These are phyloP conservation scores for Metschnikowia kunwiensis DNA, from an alignment of 805 yeast species.

Conservation along the genomic window DNA sequence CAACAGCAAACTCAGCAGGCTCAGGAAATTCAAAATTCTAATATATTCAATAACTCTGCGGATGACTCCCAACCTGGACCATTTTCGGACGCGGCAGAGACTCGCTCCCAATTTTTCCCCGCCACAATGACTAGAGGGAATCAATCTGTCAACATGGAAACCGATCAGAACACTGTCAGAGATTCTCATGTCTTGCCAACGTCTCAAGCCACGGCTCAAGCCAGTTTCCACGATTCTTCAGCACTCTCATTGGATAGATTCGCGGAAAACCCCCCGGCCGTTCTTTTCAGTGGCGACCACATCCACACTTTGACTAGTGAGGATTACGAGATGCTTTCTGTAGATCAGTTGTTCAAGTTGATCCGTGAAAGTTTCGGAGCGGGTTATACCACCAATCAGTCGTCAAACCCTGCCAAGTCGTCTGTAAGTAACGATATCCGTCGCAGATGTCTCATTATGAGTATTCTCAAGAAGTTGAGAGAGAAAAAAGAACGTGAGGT, in stretches of 20 bases:
- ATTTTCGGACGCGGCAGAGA: not conserved
- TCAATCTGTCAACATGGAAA: too few species aligned
- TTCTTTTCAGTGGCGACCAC: too few species aligned
- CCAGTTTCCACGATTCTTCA: too few species aligned
- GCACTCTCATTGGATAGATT: too few species aligned
- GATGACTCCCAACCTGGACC: not conserved
- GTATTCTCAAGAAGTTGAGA: constrained; percentile 35
- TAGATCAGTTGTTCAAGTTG: constrained; percentile 38
- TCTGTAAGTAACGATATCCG: constrained; percentile 32
- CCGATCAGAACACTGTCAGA: too few species aligned
- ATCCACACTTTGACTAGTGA: constrained; percentile 30
- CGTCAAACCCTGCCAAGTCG: constrained; percentile 10
- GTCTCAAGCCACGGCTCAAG: too few species aligned
- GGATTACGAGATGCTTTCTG: constrained; percentile 37
- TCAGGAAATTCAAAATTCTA: not conserved
- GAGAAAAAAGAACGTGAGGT: constrained; percentile 37
- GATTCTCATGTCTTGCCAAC: too few species aligned
- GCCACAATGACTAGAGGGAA: constrained; percentile 1
- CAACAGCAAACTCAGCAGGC: too few species aligned
- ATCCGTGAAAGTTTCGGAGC: constrained; percentile 24
- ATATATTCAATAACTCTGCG: not conserved
- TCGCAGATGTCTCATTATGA: constrained; percentile 33
- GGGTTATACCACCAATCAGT: not conserved
- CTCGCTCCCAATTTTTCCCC: not conserved
- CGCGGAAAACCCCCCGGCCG: too few species aligned